phyloP scores from a whole-genome alignment of 2,329 filamentous ascomycete species.

The Aspergillus awamori region DNA sequence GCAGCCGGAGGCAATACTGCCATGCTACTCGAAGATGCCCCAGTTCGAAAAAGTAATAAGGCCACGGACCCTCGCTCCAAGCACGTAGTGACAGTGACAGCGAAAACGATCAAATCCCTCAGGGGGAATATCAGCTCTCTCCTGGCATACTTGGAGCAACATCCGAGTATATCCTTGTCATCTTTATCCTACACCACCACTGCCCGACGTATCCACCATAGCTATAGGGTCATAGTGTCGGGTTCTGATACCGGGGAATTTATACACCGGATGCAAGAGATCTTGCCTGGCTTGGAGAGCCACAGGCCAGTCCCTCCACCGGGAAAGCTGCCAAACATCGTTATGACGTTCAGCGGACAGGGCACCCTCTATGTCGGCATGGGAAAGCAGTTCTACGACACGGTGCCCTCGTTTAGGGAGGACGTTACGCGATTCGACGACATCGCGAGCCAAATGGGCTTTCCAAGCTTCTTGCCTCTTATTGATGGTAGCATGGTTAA shows the following conservation, averaged over 20 bases:
- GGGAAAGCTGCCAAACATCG: conserved; percentile 21
- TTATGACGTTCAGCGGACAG: conserved; percentile 41
- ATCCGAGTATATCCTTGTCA: conserved; percentile 34
- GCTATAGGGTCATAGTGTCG: conserved; percentile 27
- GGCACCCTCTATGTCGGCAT: conserved; percentile 39
- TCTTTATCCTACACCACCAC: conserved; percentile 69
- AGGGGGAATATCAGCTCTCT: conserved; percentile 60
- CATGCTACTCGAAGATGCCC: conserved; percentile 65
- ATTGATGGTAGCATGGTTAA: conserved; percentile 33
- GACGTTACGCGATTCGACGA: conserved; percentile 34
- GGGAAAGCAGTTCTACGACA: conserved; percentile 38
- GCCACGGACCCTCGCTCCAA: conserved; percentile 55
- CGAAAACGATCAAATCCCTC: conserved; percentile 46
- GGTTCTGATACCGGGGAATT: conserved; percentile 19
- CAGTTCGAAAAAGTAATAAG: conserved; percentile 35
- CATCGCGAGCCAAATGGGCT: conserved; percentile 36
- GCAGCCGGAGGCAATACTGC: conserved; percentile 73
- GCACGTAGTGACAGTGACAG: conserved; percentile 62
- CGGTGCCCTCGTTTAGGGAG: conserved; percentile 28
- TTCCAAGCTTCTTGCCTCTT: conserved; percentile 40
- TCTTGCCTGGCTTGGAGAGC: conserved; percentile 21
- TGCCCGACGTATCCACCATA: conserved; percentile 54
- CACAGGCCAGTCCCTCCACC: conserved; percentile 17
- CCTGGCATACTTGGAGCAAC: conserved; percentile 57
- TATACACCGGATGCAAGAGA: not conserved